phyloP scores from a whole-genome alignment of 345 rosid species.

The Cardiospermum halicacabum region DNA sequence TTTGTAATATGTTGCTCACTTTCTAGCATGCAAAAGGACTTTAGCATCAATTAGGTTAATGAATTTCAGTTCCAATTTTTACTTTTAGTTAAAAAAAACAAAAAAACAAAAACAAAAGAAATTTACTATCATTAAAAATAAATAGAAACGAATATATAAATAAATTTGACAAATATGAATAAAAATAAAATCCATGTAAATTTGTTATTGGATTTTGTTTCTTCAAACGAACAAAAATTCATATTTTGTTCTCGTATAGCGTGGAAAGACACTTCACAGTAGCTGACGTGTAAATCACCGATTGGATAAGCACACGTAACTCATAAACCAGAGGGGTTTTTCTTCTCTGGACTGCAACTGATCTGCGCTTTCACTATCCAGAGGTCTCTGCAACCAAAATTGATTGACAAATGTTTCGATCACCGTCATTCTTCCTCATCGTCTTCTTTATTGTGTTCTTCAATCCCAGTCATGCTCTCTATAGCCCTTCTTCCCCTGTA shows the following conservation, averaged over 20 bases:
- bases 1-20: too few relatives aligned
- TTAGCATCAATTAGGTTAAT: too few relatives aligned
- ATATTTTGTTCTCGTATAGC: too few relatives aligned
- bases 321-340: conserved; percentile 11
- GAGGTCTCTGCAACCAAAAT: background rate
- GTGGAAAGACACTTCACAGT: background rate
- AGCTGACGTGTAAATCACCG: conserved; percentile 39
- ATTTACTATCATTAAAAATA: too few relatives aligned
- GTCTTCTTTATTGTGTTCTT: conserved; percentile 19
- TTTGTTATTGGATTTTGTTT: background rate
- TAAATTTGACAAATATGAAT: too few relatives aligned
- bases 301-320: conserved; percentile 63
- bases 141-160: too few relatives aligned
- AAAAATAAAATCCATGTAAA: too few relatives aligned
- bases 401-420: conserved; percentile 32
- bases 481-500: conserved; percentile 94
- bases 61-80: too few relatives aligned
- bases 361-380: conserved; percentile 3
- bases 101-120: too few relatives aligned
- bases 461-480: conserved; percentile 46
- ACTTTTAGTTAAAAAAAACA: too few relatives aligned
- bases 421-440: conserved; percentile 25
- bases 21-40: too few relatives aligned
- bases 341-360: background rate
- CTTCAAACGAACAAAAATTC: background rate